These are phyloP conservation scores for Bolboschoenus planiculmis DNA, from an alignment of 176 grass and related monocot species.

Conservation along the genomic window DNA sequence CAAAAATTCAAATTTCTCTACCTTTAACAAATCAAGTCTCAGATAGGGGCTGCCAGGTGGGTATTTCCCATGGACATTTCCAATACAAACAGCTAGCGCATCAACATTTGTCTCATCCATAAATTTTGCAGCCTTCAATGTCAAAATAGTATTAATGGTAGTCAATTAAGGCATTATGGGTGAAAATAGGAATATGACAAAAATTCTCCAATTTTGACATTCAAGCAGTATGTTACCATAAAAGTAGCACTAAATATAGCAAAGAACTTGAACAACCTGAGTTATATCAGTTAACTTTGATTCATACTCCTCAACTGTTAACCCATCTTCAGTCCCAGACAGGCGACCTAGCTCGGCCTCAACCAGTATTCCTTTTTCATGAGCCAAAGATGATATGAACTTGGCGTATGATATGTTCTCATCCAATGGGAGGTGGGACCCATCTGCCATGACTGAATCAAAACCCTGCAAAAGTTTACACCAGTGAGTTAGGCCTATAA, in stretches of 20 bases:
- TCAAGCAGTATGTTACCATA: neutral
- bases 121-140: slow-evolving; percentile 68
- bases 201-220: neutral
- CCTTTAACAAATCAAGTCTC: slow-evolving; percentile 80
- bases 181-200: slow-evolving; percentile 9
- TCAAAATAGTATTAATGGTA: slow-evolving; percentile 17
- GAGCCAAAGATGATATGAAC: slow-evolving; percentile 57
- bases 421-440: slow-evolving; percentile 62
- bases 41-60: slow-evolving; percentile 62
- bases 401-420: slow-evolving; percentile 67
- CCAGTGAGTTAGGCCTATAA: neutral
- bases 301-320: slow-evolving; percentile 84
- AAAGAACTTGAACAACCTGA: slow-evolving; percentile 42
- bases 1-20: slow-evolving; percentile 33
- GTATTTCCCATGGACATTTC: slow-evolving; percentile 93
- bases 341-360: slow-evolving; percentile 95
- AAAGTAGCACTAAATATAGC: neutral
- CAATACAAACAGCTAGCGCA: slow-evolving; percentile 92
- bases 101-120: slow-evolving; percentile 74
- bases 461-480: slow-evolving; percentile 58
- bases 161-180: neutral
- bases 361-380: slow-evolving; percentile 56
- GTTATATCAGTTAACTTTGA: slow-evolving; percentile 70
- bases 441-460: slow-evolving; percentile 93
- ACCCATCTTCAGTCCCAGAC: slow-evolving; percentile 83